Evolutionary conservation across 768 basidiomycete species (phyloP).

Genomic region (Boletus sp.): DNA sequence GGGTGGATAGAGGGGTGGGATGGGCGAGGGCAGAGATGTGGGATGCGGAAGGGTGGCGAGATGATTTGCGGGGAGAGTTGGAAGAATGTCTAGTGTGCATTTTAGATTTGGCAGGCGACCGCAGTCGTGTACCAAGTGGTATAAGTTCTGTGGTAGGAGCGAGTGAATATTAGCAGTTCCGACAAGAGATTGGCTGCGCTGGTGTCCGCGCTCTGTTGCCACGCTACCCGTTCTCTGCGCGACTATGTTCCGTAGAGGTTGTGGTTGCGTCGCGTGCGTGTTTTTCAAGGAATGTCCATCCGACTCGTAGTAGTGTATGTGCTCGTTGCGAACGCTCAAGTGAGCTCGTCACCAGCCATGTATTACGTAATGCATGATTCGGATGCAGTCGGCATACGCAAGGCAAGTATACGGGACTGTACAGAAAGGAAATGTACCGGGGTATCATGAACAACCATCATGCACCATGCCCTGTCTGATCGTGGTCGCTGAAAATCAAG

Average conservation of each 20-base stretch:
- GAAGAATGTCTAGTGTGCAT: constrained; percentile 30
- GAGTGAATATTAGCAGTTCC: constrained; percentile 6
- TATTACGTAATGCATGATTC: constrained; percentile 17
- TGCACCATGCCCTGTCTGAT: not conserved
- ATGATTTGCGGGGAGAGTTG: constrained; percentile 27
- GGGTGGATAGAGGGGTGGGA: constrained; percentile 29
- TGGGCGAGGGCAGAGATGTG: constrained; percentile 19
- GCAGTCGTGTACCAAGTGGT: constrained; percentile 3
- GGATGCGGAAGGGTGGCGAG: constrained; percentile 28
- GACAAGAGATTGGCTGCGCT: constrained; percentile 12
- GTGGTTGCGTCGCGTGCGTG: constrained; percentile 6
- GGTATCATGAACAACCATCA: not conserved
- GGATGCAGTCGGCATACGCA: not conserved
- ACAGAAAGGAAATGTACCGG: not conserved
- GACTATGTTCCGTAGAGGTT: constrained; percentile 4
- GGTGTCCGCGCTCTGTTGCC: constrained; percentile 1
- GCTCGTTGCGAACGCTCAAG: not conserved
- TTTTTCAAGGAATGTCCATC: constrained; percentile 28
- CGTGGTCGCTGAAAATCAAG: not conserved
- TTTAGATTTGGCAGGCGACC: not conserved
- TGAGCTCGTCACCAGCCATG: not conserved
- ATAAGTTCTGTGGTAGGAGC: constrained; percentile 10
- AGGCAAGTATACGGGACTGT: too few species aligned
- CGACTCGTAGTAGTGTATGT: constrained; percentile 15
- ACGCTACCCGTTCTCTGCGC: constrained; percentile 2